Evolutionary conservation across 345 rosid genomes (phyloP).

Genomic region (Adansonia digitata): DNA sequence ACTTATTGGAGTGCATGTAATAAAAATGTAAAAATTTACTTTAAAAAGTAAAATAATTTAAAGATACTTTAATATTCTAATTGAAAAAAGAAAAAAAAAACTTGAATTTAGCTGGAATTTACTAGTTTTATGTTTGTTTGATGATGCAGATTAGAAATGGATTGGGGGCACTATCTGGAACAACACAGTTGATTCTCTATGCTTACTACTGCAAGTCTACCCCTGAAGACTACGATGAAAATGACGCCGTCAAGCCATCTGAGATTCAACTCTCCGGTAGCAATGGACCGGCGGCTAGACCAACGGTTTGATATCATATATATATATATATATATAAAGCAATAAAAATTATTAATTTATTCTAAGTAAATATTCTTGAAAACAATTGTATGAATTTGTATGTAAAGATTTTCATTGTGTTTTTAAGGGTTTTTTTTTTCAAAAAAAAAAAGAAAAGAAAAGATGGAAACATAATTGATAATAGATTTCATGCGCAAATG

Average conservation of each 20-base stretch:
- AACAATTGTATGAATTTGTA: not conserved
- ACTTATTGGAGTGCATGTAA: too few species aligned
- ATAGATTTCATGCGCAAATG: not conserved
- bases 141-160: slow-evolving; percentile 54
- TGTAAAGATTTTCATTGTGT: not conserved
- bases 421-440: not conserved
- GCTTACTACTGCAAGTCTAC: slow-evolving; percentile 29
- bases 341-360: not conserved
- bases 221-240: slow-evolving; percentile 14
- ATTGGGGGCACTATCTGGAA: slow-evolving; percentile 37
- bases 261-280: slow-evolving; percentile 4
- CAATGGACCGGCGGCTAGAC: not conserved
- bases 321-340: not conserved
- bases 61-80: too few species aligned
- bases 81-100: too few species aligned
- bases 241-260: slow-evolving; percentile 2
- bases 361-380: too few species aligned
- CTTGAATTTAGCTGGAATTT: not conserved
- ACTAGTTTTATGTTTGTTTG: not conserved
- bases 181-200: slow-evolving; percentile 37
- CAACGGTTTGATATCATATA: not conserved
- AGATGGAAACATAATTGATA: too few species aligned
- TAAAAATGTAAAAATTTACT: too few species aligned
- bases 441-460: too few species aligned
- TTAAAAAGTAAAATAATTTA: too few species aligned